Evolutionary conservation across 768 basidiomycete genomes (phyloP).

Genomic region (Xanthoconium purpureum): DNA sequence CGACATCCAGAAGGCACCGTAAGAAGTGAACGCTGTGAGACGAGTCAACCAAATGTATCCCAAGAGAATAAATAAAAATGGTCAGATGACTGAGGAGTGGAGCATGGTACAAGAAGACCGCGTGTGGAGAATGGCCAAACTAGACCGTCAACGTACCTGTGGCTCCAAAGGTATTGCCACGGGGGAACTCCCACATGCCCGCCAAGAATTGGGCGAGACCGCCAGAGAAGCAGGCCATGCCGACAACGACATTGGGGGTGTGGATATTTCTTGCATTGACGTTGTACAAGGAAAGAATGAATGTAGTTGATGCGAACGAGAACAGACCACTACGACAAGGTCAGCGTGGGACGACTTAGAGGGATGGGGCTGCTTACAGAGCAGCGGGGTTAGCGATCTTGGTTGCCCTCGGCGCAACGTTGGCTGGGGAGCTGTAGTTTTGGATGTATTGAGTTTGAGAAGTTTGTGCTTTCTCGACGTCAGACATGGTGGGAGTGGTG

Average conservation of each 20-base stretch:
- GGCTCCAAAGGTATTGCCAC: slow-evolving; percentile 68
- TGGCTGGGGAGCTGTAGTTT: slow-evolving; percentile 16
- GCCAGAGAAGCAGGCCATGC: slow-evolving; percentile 83
- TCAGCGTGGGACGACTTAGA: neutral
- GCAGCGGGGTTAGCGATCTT: slow-evolving; percentile 54
- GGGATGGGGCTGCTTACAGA: slow-evolving; percentile 24
- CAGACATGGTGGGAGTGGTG: slow-evolving; percentile 28
- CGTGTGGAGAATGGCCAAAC: no score
- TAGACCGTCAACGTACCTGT: slow-evolving; percentile 44
- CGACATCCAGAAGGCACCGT: slow-evolving; percentile 88
- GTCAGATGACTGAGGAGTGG: neutral
- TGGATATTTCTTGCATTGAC: slow-evolving; percentile 50
- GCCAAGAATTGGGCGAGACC: slow-evolving; percentile 84
- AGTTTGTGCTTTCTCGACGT: slow-evolving; percentile 32
- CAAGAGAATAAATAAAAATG: neutral
- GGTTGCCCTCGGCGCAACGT: slow-evolving; percentile 27
- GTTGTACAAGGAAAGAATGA: slow-evolving; percentile 78
- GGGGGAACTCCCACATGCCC: slow-evolving; percentile 84
- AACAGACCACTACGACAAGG: slow-evolving; percentile 58
- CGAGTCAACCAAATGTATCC: neutral
- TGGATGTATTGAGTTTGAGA: slow-evolving; percentile 19
- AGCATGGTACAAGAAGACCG: neutral
- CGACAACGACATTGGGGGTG: slow-evolving; percentile 69
- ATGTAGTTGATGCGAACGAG: slow-evolving; percentile 80
- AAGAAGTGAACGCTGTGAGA: slow-evolving; percentile 67